Evolutionary conservation across 1,139 yeast species (phyloP), one percentile per base, ranked within the genome.

Genomic region (Blastobotrys buckinghamii): DNA sequence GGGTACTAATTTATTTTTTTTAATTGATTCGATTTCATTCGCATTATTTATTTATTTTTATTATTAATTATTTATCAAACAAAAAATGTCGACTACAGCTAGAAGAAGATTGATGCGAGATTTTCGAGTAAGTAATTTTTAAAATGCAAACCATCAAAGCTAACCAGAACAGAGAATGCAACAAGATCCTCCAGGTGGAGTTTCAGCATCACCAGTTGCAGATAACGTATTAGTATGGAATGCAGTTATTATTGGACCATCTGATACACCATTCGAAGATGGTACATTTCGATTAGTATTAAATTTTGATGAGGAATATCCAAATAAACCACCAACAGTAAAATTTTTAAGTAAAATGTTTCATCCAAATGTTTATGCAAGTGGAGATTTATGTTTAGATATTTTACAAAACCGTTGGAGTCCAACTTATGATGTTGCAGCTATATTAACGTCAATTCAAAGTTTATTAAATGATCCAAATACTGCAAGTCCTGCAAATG

Each of bases 71-170:
- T 17, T 15, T 15, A n/a, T 26, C 13, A 29, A 6, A 29, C 4
- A 3, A 29, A 44, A n/a, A 29, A 92, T 92, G 98, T 90, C 97
- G 13, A 92, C 98, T 4, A 95, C 97, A 27, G 98, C 98, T 10
- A 82, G 96, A 68, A 84, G 97, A 79, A 82, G 98, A 73, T 81
- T 92, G 61, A 92, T 92, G 97, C 87, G 98, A 68, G 98, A 92
- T 70, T 89, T 92, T 71, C 90, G 89, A 71, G 87, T 81, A 71
- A 48, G 84, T 70, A 17, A 20, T 22, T 22, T 5, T 22, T 22
- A 22, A n/a, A n/a, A n/a, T n/a, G n/a, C n/a, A n/a, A n/a, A n/a
- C n/a, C n/a, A 39, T 9, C 42, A 24, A n/a, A 20, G 5, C 37
- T 7, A 33, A 6, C 17, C 34, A 20, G 5, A 42, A 20, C 50